Evolutionary conservation across 345 rosid species (phyloP), one percentile per base, ranked within the genome.

Genomic region (Luvunga scandens): DNA sequence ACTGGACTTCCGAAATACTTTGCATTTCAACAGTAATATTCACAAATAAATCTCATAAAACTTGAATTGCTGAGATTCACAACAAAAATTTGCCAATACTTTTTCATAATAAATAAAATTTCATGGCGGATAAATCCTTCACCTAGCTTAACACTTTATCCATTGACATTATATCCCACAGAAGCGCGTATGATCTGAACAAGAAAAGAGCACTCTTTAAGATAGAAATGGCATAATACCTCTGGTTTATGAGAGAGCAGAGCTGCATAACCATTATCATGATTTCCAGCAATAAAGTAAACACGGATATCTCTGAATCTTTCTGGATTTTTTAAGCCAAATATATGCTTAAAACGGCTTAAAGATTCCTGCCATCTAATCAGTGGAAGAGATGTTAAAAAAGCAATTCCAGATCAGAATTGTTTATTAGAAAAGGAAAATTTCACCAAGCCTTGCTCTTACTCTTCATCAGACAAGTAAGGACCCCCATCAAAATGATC

Each of bases 401-500:
- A 31, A 53, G 66, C 68, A 63, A 65, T 84, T 30, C 22, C 5
- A 71, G 25, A 78, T 67, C 38, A 78, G 34, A 80, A 81, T 50
- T 59, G 25, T 60, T 42, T 22, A 72, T 71, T 22, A 56, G 18
- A 74, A 70, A 38, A 12, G 25, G 61, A 65, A 28, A 36, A 36
- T 25, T 73, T 13, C 16, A 13, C 66, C 36, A 74, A 76, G 73
- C 7, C 38, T 53, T 0, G 57, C 2, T 65, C 93, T 90, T 95
- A 95, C 98, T 91, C 99, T 77, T 91, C 89, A 83, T 92, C 92
- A 1, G 90, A 88, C 65, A 93, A 87, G 85, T 84, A 84, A 53
- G 94, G 92, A 3, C 98, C 98, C 7, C 98, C 99, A 70, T 93
- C 96, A 80, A 92, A 91, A 79, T 91, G 92, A 84, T 95, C 98